Conservation (phyloP, 2,329 filamentous ascomycete genomes). For the Aspergillus arachidicola region DNA sequence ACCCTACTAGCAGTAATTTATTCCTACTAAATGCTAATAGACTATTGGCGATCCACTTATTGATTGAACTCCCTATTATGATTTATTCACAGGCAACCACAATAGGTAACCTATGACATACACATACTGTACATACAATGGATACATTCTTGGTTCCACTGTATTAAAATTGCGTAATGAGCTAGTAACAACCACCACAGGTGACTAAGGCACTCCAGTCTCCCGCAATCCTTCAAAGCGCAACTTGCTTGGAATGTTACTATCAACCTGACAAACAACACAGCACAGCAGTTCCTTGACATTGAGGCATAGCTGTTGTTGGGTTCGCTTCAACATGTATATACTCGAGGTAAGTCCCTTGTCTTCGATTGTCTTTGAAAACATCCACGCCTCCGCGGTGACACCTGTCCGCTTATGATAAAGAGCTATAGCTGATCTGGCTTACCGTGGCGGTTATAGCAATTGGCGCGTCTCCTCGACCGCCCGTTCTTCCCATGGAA, state of each 20-base stretch:
- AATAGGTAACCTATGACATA: background rate
- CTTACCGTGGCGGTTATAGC: slow-evolving; percentile 39
- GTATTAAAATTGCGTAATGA: background rate
- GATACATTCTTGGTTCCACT: background rate
- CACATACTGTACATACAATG: background rate
- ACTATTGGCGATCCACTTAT: background rate
- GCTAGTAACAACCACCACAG: background rate
- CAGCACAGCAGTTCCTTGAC: slow-evolving; percentile 12
- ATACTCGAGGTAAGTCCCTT: slow-evolving; percentile 36
- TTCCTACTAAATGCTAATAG: background rate
- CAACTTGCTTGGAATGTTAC: background rate
- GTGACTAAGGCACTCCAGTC: background rate
- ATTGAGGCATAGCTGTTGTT: background rate
- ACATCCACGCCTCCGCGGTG: background rate
- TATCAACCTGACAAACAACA: slow-evolving; percentile 2
- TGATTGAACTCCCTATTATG: background rate
- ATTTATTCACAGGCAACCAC: background rate
- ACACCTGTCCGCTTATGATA: background rate
- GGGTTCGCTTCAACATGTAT: slow-evolving; percentile 33
- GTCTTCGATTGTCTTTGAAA: background rate
- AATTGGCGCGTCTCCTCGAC: slow-evolving; percentile 84
- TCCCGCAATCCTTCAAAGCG: background rate
- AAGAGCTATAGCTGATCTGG: slow-evolving; percentile 16
- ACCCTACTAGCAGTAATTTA: background rate
- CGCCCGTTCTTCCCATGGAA: slow-evolving; percentile 96